A percentile compares a stretch with the other conserved stretches of the same genome.
Evolutionary conservation across 176 grass and related monocot genomes (phyloP).

Genomic region (Thalia dealbata): DNA sequence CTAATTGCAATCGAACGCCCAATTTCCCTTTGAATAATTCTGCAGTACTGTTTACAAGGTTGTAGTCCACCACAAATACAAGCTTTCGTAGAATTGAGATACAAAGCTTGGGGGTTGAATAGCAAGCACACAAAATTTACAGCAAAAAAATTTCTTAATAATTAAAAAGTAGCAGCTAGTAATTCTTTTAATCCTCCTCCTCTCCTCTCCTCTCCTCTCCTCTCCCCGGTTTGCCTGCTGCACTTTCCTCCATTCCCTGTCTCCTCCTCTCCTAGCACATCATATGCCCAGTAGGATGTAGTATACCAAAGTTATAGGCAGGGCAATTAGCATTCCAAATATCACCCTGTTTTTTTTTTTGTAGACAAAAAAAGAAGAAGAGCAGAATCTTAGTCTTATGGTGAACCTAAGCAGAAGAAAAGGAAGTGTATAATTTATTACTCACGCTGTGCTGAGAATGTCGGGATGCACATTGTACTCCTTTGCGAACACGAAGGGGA

Average conservation of each 20-base stretch:
- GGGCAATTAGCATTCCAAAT: constrained; percentile 9
- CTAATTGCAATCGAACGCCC: background rate
- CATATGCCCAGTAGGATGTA: constrained; percentile 11
- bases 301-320: constrained; percentile 6
- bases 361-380: background rate
- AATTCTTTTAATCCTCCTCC: background rate
- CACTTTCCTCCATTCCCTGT: background rate
- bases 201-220: background rate
- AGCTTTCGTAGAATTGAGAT: background rate
- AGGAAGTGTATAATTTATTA: background rate
- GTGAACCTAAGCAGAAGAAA: background rate
- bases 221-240: background rate
- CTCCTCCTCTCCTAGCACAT: background rate
- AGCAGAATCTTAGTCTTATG: too few relatives aligned
- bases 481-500: constrained; percentile 13
- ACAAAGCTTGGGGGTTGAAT: background rate
- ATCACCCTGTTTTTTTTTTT: background rate
- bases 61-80: background rate
- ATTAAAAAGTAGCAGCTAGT: too few relatives aligned
- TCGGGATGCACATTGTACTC: constrained; percentile 7
- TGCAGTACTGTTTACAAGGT: background rate
- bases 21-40: background rate
- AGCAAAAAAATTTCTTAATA: background rate
- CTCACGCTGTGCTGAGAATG: constrained; percentile 11
- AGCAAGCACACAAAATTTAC: background rate